A percentile compares a stretch with the other conserved stretches of the same genome.
Evolutionary conservation across 495 filamentous ascomycete species (phyloP).

Genomic region (Penicillium turbatum): DNA sequence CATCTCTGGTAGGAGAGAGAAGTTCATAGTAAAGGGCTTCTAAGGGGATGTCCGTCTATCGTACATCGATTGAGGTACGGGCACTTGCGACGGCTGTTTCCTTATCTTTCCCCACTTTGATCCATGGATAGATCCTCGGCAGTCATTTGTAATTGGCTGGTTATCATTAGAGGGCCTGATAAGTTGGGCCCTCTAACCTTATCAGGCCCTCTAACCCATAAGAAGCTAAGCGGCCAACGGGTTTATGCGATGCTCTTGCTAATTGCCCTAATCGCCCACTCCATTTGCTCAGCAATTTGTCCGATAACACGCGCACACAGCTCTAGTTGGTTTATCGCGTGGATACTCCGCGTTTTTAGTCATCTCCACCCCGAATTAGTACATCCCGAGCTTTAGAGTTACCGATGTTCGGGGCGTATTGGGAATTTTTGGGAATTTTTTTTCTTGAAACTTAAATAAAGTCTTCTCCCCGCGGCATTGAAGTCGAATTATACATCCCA

Average conservation of each 20-base stretch:
- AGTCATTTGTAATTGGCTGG: too few relatives aligned
- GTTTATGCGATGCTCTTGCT: constrained; percentile 26
- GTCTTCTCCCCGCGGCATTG: neutral
- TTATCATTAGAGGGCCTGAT: neutral
- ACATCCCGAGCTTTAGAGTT: neutral
- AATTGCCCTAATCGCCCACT: neutral
- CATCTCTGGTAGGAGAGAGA: neutral
- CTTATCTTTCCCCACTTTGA: too few relatives aligned
- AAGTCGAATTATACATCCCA: neutral
- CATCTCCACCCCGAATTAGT: neutral
- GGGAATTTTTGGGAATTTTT: neutral
- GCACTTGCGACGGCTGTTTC: too few relatives aligned
- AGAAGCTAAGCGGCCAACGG: neutral
- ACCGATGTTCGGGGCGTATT: neutral
- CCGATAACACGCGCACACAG: neutral
- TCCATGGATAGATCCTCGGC: too few relatives aligned
- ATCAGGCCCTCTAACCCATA: neutral
- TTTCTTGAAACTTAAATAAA: neutral
- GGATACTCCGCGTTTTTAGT: neutral
- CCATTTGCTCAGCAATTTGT: neutral
- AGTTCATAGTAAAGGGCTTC: too few relatives aligned
- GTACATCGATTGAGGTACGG: too few relatives aligned
- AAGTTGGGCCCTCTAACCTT: neutral
- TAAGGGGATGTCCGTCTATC: too few relatives aligned
- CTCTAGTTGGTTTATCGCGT: neutral